Conservation (phyloP, 768 basidiomycete species). For the Pleurotus giganteus region DNA sequence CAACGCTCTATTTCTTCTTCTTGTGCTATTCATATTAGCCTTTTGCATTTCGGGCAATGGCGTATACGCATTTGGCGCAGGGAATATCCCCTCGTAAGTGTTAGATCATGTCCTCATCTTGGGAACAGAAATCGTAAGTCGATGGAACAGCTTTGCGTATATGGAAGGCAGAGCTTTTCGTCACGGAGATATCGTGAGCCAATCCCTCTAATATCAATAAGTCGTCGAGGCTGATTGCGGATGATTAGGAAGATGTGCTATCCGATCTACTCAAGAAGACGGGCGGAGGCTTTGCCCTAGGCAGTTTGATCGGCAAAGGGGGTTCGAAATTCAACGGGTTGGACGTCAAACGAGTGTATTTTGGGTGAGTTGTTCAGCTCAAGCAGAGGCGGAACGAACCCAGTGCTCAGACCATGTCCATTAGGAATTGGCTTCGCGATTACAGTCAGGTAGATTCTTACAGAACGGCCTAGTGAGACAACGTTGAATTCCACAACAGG, state of each 20-base stretch:
- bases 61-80: constrained; percentile 77
- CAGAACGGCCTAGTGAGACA: neutral
- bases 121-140: constrained; percentile 6
- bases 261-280: constrained; percentile 57
- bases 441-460: constrained; percentile 62
- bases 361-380: constrained; percentile 49
- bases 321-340: constrained; percentile 72
- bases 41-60: constrained; percentile 56
- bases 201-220: constrained; percentile 11
- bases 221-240: constrained; percentile 8
- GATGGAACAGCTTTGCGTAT: constrained; percentile 62
- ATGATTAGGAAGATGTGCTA: constrained; percentile 65
- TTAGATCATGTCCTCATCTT: neutral
- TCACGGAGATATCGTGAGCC: constrained; percentile 83
- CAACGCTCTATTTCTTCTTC: constrained; percentile 34
- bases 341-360: constrained; percentile 83
- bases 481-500: constrained; percentile 35
- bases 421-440: constrained; percentile 85
- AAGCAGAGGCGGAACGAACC: constrained; percentile 1
- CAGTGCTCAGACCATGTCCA: constrained; percentile 5
- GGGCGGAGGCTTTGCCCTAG: constrained; percentile 56
- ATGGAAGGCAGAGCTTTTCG: constrained; percentile 84
- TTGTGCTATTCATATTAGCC: constrained; percentile 49
- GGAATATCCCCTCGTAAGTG: constrained; percentile 65
- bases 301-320: constrained; percentile 53